These are phyloP conservation scores for Chlamydomonas reinhardtii DNA, from an alignment of 163 green algal species.

Conservation along the genomic window DNA sequence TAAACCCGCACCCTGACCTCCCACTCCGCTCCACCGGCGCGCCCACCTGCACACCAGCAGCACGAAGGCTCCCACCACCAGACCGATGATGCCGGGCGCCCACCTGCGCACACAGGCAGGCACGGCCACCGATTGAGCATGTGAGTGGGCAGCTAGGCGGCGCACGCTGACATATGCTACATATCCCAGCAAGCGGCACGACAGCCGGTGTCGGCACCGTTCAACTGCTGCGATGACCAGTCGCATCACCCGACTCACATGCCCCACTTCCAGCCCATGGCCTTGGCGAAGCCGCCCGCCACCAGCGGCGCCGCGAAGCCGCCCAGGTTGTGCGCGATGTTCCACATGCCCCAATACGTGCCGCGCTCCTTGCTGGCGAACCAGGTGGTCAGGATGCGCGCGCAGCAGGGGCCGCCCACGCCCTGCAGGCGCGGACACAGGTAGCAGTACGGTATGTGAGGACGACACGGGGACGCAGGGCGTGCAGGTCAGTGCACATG, in stretches of 20 bases:
- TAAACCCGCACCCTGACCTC: too few species aligned
- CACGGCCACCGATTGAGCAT: too few species aligned
- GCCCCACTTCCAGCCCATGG: slow-evolving; percentile 89
- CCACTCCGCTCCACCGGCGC: too few species aligned
- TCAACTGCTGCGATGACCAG: too few species aligned
- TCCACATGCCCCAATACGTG: slow-evolving; percentile 97
- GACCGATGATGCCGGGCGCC: slow-evolving; percentile 90
- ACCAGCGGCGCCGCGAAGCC: slow-evolving; percentile 95
- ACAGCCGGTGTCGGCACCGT: too few species aligned
- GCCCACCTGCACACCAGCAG: slow-evolving; percentile 71
- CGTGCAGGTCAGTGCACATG: too few species aligned
- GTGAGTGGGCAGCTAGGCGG: too few species aligned
- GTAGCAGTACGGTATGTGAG: too few species aligned
- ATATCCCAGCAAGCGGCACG: too few species aligned
- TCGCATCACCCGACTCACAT: slow-evolving; percentile 80
- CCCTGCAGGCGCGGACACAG: slow-evolving; percentile 72
- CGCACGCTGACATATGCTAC: too few species aligned
- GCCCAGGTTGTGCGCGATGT: slow-evolving; percentile 98
- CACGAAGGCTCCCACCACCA: slow-evolving; percentile 87
- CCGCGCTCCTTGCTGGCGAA: slow-evolving; percentile 84
- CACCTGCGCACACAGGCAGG: not conserved
- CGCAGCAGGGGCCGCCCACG: slow-evolving; percentile 94
- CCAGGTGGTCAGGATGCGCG: slow-evolving; percentile 96
- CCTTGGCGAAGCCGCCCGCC: slow-evolving; percentile 88
- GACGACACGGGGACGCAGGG: too few species aligned